Conservation (phyloP, 441 rosid genomes). For the Lepidium campestre region DNA sequence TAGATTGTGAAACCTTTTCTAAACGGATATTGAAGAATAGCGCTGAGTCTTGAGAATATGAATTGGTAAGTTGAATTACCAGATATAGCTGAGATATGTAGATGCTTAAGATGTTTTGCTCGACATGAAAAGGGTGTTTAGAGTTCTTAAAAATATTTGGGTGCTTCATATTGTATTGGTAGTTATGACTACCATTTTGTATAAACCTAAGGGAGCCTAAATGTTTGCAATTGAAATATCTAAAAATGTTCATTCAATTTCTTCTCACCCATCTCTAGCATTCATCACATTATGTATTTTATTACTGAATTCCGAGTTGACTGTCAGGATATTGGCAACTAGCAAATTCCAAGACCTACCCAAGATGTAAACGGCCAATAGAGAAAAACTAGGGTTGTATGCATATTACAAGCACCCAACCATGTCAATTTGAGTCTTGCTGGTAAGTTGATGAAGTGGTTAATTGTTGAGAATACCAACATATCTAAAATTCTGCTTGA, state of each 20-base stretch:
- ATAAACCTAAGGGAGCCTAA: not conserved
- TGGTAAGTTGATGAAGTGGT: constrained; percentile 43
- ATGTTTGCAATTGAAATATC: not conserved
- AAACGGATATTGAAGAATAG: constrained; percentile 75
- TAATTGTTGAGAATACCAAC: not conserved
- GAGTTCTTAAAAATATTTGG: not conserved
- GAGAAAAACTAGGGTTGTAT: constrained; percentile 87
- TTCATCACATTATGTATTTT: not conserved
- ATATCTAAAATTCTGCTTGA: not conserved
- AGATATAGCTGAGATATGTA: not conserved
- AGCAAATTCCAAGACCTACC: constrained; percentile 82
- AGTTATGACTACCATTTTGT: not conserved
- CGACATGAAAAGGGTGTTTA: not conserved
- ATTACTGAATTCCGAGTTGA: not conserved
- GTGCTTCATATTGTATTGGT: not conserved
- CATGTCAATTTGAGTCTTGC: constrained; percentile 80
- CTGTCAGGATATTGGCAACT: constrained; percentile 67
- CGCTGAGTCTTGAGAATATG: constrained; percentile 75
- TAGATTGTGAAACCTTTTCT: constrained; percentile 66
- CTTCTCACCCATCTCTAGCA: not conserved
- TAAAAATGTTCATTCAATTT: not conserved
- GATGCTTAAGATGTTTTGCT: constrained; percentile 2
- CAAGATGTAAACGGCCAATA: constrained; percentile 76
- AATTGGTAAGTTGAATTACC: constrained; percentile 44
- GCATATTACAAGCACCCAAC: constrained; percentile 84